phyloP scores from a whole-genome alignment of 495 filamentous ascomycete species.

The Cercophora sp. region DNA sequence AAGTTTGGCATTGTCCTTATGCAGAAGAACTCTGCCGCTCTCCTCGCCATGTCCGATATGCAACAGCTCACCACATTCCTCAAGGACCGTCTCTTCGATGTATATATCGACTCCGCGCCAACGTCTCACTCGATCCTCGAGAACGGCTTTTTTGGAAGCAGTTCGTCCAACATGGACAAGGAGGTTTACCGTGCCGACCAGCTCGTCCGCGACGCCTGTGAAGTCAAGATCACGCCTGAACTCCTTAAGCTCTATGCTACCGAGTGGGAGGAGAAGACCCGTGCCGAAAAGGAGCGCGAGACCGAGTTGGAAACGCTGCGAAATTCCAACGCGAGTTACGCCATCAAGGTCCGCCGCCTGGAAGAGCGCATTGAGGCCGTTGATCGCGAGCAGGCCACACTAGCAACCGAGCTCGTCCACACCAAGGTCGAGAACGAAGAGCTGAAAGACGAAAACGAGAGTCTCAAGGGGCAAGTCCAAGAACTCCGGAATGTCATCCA shows the following conservation, averaged over 20 bases:
- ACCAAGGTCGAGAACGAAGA: slow-evolving; percentile 92
- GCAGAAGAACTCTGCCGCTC: slow-evolving; percentile 77
- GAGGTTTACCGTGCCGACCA: slow-evolving; percentile 93
- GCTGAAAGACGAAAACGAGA: slow-evolving; percentile 82
- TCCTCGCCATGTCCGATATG: slow-evolving; percentile 93
- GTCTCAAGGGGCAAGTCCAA: slow-evolving; percentile 71
- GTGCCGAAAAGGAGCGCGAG: slow-evolving; percentile 73
- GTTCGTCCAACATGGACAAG: slow-evolving; percentile 77
- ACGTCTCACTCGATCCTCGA: slow-evolving; percentile 85
- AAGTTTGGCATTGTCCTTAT: slow-evolving; percentile 93
- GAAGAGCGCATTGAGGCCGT: slow-evolving; percentile 87
- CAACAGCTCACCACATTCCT: slow-evolving; percentile 76
- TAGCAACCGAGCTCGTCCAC: slow-evolving; percentile 85
- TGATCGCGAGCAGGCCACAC: slow-evolving; percentile 86
- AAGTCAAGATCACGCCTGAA: slow-evolving; percentile 78
- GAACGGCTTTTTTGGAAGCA: slow-evolving; percentile 94
- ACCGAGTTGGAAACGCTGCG: slow-evolving; percentile 74
- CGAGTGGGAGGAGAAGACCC: slow-evolving; percentile 90
- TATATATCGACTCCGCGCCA: slow-evolving; percentile 90
- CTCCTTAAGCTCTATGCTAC: slow-evolving; percentile 71
- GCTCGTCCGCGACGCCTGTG: slow-evolving; percentile 88
- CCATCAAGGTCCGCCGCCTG: slow-evolving; percentile 68
- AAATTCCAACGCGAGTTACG: slow-evolving; percentile 58
- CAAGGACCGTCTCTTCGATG: slow-evolving; percentile 91
- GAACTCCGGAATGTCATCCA: slow-evolving; percentile 83